Percentiles rank a stretch among this genome's conserved stretches.
These are phyloP conservation scores for Cladosporium oxysporum DNA, from an alignment of 2,329 filamentous ascomycete genomes.

Conservation along the genomic window DNA sequence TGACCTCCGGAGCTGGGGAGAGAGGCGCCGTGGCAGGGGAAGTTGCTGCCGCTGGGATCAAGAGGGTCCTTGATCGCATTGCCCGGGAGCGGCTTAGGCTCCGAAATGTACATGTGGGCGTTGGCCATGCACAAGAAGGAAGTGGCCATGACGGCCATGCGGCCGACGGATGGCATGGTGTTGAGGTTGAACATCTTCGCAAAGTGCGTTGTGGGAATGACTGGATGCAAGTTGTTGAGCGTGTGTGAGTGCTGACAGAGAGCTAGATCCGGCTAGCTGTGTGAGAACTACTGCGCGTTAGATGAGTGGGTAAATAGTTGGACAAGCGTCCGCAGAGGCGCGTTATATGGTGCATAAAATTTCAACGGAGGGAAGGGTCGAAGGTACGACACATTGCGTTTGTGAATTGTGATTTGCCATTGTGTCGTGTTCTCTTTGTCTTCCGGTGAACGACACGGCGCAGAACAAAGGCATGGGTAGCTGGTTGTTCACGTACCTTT, in stretches of 20 bases:
- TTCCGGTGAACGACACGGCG: background rate
- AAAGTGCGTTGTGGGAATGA: slow-evolving; percentile 15
- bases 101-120: slow-evolving; percentile 75
- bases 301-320: background rate
- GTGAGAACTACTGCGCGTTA: background rate
- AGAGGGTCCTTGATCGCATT: slow-evolving; percentile 65
- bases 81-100: slow-evolving; percentile 63
- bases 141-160: slow-evolving; percentile 52
- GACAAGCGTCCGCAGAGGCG: background rate
- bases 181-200: slow-evolving; percentile 27
- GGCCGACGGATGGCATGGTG: slow-evolving; percentile 52
- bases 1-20: slow-evolving; percentile 50
- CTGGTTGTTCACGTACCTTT: slow-evolving; percentile 9
- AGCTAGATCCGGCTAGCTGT: slow-evolving; percentile 21
- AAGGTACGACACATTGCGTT: background rate
- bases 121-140: slow-evolving; percentile 60
- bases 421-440: background rate
- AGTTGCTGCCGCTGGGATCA: slow-evolving; percentile 61
- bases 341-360: background rate
- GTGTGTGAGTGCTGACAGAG: slow-evolving; percentile 6
- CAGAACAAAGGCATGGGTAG: background rate
- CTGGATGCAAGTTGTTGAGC: slow-evolving; percentile 20
- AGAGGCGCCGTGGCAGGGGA: slow-evolving; percentile 75
- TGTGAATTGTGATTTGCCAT: background rate
- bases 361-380: background rate